Base-by-base conservation (phyloP, 108 stramenopile genomes). In the Pseudonitzschia pungens region DNA sequence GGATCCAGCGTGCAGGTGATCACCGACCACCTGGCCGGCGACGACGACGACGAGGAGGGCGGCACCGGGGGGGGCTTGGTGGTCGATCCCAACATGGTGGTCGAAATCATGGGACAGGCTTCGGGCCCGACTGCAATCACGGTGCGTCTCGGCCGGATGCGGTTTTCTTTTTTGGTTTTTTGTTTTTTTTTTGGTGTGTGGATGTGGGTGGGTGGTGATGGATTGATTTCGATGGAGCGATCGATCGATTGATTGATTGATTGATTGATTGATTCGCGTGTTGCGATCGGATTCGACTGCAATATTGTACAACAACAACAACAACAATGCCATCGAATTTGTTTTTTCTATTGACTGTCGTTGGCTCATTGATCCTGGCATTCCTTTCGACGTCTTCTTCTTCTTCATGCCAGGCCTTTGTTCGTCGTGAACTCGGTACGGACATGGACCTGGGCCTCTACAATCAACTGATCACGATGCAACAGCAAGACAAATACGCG, bases 321-420 rank as follows among this genome's bases (percentile, higher is more conserved):
- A n/a, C n/a, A n/a, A n/a, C n/a, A n/a, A n/a, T n/a, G n/a, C n/a
- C n/a, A n/a, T n/a, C n/a, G n/a, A n/a, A n/a, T n/a, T n/a, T 48
- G 1, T 48, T 55, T 4, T 24, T 4, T 41, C 29, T 14, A 22
- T 15, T 21, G 55, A 7, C 14, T 28, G 0, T 48, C 21, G 15
- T 21, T 43, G 51, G 41, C 53, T n/a, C 53, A 50, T 28, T 45
- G 60, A 18, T 24, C 7, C 6, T 65, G 21, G 33, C 65, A 18
- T 41, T 45, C n/a, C 18, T 22, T 9, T 24, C 10, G 2, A 10
- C n/a, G n/a, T n/a, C n/a, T n/a, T n/a, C n/a, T n/a, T n/a, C n/a
- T n/a, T n/a, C n/a, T n/a, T n/a, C n/a, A n/a, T n/a, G n/a, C n/a
- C 70, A 84, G 87, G 66, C 81, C 7, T 87, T 87, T 55, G 75